Percentiles rank a stretch among this genome's conserved stretches.
These are phyloP conservation scores for Trichoderma breve DNA, from an alignment of 2,329 filamentous ascomycete species.

Conservation along the genomic window DNA sequence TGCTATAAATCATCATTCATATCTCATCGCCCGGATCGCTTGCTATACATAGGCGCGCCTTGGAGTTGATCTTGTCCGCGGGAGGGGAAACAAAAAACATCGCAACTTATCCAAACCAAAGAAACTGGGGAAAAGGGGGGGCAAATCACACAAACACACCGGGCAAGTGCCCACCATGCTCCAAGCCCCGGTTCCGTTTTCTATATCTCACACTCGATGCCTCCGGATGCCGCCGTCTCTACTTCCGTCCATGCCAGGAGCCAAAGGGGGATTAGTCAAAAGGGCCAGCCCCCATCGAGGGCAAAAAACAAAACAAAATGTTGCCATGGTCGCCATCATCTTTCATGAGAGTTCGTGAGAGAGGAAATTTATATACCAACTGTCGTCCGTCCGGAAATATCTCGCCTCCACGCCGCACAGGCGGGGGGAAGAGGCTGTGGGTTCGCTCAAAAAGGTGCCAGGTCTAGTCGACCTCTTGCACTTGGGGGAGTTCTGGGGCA, in stretches of 20 bases:
- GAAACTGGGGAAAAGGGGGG: slow-evolving; percentile 13
- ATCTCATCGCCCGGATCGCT: slow-evolving; percentile 22
- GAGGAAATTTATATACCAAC: slow-evolving; percentile 34
- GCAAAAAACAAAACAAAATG: not conserved
- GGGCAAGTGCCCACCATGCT: slow-evolving; percentile 21
- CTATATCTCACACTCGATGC: slow-evolving; percentile 20
- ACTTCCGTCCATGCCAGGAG: slow-evolving; percentile 11
- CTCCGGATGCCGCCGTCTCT: slow-evolving; percentile 12
- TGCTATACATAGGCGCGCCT: slow-evolving; percentile 20
- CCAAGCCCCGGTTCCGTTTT: slow-evolving; percentile 18
- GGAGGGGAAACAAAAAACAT: not conserved
- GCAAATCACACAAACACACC: slow-evolving; percentile 2
- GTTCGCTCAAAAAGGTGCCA: not conserved
- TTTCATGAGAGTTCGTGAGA: slow-evolving; percentile 37
- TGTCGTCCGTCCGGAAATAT: slow-evolving; percentile 23
- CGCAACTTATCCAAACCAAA: slow-evolving; percentile 19
- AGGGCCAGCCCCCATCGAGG: slow-evolving; percentile 3
- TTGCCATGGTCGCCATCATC: slow-evolving; percentile 18
- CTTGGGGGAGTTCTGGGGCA: not conserved
- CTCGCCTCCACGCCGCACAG: slow-evolving; percentile 1
- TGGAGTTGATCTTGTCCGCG: slow-evolving; percentile 16
- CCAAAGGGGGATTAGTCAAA: slow-evolving; percentile 1
- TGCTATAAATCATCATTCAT: slow-evolving; percentile 22
- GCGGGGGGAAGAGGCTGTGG: not conserved
- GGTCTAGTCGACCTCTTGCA: slow-evolving; percentile 15